Evolutionary conservation across 2,329 filamentous ascomycete species (phyloP).

Genomic region (Penicillium olsonii): DNA sequence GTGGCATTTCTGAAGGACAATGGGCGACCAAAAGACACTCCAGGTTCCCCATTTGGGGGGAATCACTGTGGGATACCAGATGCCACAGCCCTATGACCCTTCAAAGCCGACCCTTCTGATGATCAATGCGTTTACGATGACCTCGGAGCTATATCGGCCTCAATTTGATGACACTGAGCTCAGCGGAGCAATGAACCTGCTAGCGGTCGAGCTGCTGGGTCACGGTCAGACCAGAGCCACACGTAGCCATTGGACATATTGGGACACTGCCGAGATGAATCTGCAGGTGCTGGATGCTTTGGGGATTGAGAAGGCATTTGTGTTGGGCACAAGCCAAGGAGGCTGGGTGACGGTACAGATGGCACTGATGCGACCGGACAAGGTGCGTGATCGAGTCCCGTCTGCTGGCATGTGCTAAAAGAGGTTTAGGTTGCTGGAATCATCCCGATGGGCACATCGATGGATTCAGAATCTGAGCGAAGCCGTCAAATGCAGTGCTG

Average conservation of each 20-base stretch:
- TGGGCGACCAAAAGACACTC: constrained; percentile 36
- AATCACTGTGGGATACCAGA: constrained; percentile 51
- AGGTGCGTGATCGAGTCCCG: constrained; percentile 30
- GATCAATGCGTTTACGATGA: constrained; percentile 56
- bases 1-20: neutral
- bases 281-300: constrained; percentile 56
- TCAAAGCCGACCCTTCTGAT: constrained; percentile 54
- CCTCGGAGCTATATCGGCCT: constrained; percentile 45
- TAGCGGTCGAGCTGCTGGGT: constrained; percentile 57
- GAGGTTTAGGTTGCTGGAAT: constrained; percentile 50
- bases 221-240: constrained; percentile 52
- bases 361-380: constrained; percentile 54
- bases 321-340: constrained; percentile 55
- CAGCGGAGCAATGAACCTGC: constrained; percentile 47
- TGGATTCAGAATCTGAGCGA: constrained; percentile 52
- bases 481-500: constrained; percentile 52
- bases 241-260: constrained; percentile 55
- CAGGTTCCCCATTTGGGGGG: constrained; percentile 53
- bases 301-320: constrained; percentile 48
- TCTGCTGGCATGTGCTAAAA: neutral
- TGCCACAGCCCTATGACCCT: constrained; percentile 50
- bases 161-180: constrained; percentile 43
- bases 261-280: constrained; percentile 57
- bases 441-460: constrained; percentile 54
- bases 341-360: constrained; percentile 56